These are phyloP conservation scores for Nemania diffusa DNA, from an alignment of 2,329 filamentous ascomycete genomes.

Conservation along the genomic window DNA sequence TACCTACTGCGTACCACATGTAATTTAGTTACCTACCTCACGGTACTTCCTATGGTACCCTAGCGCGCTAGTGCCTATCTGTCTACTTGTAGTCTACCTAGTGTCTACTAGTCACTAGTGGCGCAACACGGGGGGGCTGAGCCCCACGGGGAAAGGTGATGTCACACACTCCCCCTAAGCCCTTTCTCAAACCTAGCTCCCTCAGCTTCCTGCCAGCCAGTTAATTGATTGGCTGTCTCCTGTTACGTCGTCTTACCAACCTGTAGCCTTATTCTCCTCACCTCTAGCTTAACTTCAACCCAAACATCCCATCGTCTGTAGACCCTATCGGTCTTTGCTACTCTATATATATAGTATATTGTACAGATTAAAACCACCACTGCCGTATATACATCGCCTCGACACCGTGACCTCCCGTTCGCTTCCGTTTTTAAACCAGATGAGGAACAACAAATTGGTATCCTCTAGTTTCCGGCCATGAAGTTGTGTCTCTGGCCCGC, in stretches of 20 bases:
- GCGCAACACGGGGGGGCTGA: constrained; percentile 8
- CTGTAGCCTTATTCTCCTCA: constrained; percentile 15
- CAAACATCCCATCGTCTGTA: not conserved
- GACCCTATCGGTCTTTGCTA: not conserved
- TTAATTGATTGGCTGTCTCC: constrained; percentile 17
- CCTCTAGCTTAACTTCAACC: constrained; percentile 21
- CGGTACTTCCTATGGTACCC: too few relatives aligned
- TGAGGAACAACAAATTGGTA: constrained; percentile 21
- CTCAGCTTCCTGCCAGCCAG: constrained; percentile 7
- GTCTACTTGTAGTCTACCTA: too few relatives aligned
- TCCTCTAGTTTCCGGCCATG: constrained; percentile 40
- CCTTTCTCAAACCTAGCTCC: constrained; percentile 5
- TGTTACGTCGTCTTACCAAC: not conserved
- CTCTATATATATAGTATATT: constrained; percentile 13
- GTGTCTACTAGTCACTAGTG: not conserved
- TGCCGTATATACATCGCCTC: not conserved
- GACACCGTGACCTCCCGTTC: not conserved
- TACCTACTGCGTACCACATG: too few relatives aligned
- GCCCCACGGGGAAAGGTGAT: constrained; percentile 24
- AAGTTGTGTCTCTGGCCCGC: constrained; percentile 45
- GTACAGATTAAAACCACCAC: constrained; percentile 9
- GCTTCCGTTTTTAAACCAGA: constrained; percentile 2
- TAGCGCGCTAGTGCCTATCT: too few relatives aligned
- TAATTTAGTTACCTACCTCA: too few relatives aligned
- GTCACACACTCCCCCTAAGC: constrained; percentile 10